Conservation (phyloP, 129 eudicot genomes). For the Tagetes erecta region DNA sequence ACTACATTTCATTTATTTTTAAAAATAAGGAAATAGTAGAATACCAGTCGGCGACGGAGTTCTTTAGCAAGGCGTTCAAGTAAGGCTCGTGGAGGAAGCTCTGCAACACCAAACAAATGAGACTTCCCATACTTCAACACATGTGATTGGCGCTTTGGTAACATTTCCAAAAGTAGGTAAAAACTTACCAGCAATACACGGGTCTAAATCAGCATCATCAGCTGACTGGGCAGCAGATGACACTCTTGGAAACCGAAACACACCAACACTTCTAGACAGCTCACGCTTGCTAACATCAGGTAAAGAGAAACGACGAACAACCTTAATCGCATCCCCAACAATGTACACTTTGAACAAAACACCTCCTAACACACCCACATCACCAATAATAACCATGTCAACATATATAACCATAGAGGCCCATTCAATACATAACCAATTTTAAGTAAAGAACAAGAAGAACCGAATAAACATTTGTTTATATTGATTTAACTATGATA, state of each 20-base stretch:
- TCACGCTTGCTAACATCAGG: conserved; percentile 87
- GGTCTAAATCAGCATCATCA: conserved; percentile 95
- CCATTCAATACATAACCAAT: background rate
- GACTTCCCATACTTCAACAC: background rate
- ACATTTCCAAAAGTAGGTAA: background rate
- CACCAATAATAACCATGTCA: background rate
- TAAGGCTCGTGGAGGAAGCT: conserved; percentile 93
- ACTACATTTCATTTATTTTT: background rate
- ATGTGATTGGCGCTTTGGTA: background rate
- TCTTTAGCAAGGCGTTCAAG: conserved; percentile 86
- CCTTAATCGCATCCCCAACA: conserved; percentile 90
- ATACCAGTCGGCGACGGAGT: conserved; percentile 86
- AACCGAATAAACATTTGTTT: background rate
- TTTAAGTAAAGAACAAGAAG: background rate
- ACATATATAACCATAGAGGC: background rate
- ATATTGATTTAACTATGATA: background rate
- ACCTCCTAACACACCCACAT: conserved; percentile 55
- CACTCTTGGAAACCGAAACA: conserved; percentile 87
- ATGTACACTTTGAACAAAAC: conserved; percentile 88
- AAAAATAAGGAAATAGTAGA: background rate
- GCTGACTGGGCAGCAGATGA: conserved; percentile 98
- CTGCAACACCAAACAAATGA: conserved; percentile 43
- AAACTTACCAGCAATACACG: conserved; percentile 68
- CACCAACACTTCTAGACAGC: conserved; percentile 69
- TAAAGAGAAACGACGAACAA: conserved; percentile 81